These are phyloP conservation scores for Amylocarpus encephaloides DNA, from an alignment of 2,329 filamentous ascomycete genomes.

Conservation along the genomic window DNA sequence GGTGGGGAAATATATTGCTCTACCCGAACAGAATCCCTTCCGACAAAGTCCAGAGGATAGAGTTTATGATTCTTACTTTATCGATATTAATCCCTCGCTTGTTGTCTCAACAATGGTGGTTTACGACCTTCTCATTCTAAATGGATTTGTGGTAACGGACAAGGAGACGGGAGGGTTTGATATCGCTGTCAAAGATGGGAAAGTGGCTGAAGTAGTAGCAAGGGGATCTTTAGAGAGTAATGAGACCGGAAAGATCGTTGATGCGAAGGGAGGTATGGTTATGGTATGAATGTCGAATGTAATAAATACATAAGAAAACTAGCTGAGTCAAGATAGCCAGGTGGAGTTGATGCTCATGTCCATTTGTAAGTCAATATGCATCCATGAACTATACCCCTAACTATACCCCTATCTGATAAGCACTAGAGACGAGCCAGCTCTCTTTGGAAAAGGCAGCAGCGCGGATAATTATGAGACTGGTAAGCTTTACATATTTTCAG, in stretches of 20 bases:
- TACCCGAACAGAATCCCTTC: not conserved
- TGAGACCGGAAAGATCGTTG: conserved; percentile 31
- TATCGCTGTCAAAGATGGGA: conserved; percentile 38
- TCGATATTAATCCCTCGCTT: not conserved
- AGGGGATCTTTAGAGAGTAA: conserved; percentile 30
- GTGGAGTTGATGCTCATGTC: conserved; percentile 41
- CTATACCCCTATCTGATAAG: not conserved
- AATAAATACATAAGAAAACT: not conserved
- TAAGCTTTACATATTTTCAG: conserved; percentile 4
- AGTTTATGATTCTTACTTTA: not conserved
- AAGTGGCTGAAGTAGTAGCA: conserved; percentile 33
- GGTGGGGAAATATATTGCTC: not conserved
- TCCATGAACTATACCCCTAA: not conserved
- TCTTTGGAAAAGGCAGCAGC: conserved; percentile 35
- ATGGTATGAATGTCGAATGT: conserved; percentile 26
- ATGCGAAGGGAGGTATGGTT: conserved; percentile 39
- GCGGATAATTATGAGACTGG: conserved; percentile 27
- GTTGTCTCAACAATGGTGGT: conserved; percentile 1
- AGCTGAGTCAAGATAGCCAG: conserved; percentile 25
- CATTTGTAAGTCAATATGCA: conserved; percentile 32
- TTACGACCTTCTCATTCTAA: conserved; percentile 36
- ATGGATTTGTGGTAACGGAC: conserved; percentile 38
- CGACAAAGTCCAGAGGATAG: no score
- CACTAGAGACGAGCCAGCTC: conserved; percentile 34
- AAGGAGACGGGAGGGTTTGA: conserved; percentile 34